These are phyloP conservation scores for Phytophthora palmivora DNA, from an alignment of 352 stramenopile genomes.

Conservation along the genomic window DNA sequence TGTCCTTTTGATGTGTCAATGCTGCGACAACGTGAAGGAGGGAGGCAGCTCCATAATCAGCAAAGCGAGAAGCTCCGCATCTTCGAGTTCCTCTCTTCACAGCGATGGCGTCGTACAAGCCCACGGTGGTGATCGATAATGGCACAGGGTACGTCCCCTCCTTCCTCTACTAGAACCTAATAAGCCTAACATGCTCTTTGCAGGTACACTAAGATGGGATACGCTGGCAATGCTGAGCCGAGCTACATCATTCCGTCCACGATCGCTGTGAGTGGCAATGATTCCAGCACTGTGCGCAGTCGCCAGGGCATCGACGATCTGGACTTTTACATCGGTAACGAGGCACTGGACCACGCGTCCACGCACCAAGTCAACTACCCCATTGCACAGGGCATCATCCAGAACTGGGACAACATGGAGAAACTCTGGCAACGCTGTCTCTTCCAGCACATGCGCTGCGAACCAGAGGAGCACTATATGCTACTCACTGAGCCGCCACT, in stretches of 20 bases:
- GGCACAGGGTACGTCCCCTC: conserved; percentile 87
- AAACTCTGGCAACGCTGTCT: conserved; percentile 94
- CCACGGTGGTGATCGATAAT: conserved; percentile 97
- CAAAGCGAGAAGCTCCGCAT: conserved; percentile 29
- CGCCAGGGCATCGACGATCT: conserved; percentile 93
- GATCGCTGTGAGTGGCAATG: conserved; percentile 81
- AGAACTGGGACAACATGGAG: conserved; percentile 97
- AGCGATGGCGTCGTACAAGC: conserved; percentile 82
- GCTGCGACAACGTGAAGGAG: conserved; percentile 35
- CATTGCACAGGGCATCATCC: conserved; percentile 90
- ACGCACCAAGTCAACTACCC: conserved; percentile 94
- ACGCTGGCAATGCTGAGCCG: conserved; percentile 93
- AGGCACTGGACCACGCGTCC: conserved; percentile 89
- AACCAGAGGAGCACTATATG: conserved; percentile 95
- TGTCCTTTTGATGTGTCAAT: conserved; percentile 9
- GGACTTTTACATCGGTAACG: conserved; percentile 96
- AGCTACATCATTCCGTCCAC: conserved; percentile 97
- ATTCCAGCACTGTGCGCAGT: conserved; percentile 81
- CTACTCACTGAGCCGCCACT: conserved; percentile 92
- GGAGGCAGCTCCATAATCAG: conserved; percentile 39
- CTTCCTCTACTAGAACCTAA: not conserved
- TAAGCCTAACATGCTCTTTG: not conserved
- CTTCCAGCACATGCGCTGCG: conserved; percentile 94
- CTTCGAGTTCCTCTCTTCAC: conserved; percentile 3
- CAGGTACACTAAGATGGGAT: conserved; percentile 97